phyloP scores from a whole-genome alignment of 345 rosid genomes.

The Gossypium herbaceum region DNA sequence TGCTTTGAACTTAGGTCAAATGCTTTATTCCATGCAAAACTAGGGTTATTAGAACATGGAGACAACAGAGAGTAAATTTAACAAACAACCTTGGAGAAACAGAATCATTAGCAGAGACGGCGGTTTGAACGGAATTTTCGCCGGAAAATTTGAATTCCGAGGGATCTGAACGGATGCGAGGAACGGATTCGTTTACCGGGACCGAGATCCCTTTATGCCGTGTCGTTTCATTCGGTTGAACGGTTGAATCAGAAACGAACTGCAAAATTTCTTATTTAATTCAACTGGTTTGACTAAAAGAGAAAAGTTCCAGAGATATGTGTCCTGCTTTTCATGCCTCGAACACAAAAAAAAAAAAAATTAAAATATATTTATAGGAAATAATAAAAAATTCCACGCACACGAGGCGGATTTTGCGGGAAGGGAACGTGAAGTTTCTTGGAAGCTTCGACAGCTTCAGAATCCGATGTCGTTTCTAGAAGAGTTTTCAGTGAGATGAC shows the following conservation, averaged over 20 bases:
- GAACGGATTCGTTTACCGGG: conserved; percentile 17
- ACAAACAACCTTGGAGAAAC: conserved; percentile 29
- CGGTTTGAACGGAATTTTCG: conserved; percentile 13
- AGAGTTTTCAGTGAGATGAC: conserved; percentile 44
- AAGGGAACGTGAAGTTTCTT: conserved; percentile 27
- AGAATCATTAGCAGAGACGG: conserved; percentile 17
- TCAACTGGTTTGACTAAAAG: background rate
- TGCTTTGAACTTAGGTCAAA: background rate
- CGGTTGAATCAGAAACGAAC: conserved; percentile 28
- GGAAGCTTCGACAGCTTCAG: conserved; percentile 24
- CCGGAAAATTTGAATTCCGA: conserved; percentile 12
- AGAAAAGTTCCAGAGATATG: background rate
- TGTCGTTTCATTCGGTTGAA: conserved; percentile 25
- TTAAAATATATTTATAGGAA: background rate
- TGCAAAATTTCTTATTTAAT: conserved; percentile 12
- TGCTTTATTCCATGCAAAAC: too few species aligned
- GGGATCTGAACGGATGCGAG: conserved; percentile 20
- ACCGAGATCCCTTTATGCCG: conserved; percentile 12
- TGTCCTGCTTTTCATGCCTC: background rate
- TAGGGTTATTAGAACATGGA: background rate
- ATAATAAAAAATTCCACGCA: conserved; percentile 1
- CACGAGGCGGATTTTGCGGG: conserved; percentile 18
- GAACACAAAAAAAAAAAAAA: background rate
- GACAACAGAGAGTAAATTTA: background rate
- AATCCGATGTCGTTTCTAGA: conserved; percentile 33